Evolutionary conservation across 306 rosid genomes (phyloP).

Genomic region (Vigna radiata): DNA sequence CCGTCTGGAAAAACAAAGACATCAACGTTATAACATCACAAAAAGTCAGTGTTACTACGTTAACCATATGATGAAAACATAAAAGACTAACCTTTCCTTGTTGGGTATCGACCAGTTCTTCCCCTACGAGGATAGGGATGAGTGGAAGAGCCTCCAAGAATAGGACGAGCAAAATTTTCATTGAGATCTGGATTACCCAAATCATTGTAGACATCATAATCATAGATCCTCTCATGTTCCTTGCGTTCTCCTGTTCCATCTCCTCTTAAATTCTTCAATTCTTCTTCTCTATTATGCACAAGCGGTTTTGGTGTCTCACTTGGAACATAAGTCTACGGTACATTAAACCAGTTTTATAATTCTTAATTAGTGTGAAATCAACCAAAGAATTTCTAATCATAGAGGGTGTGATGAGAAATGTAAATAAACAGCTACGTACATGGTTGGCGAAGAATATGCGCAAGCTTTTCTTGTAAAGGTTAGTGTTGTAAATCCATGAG

Average conservation of each 20-base stretch:
- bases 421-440: conserved; percentile 41
- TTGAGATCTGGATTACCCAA: conserved; percentile 62
- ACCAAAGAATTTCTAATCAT: background rate
- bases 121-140: conserved; percentile 91
- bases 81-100: conserved; percentile 53
- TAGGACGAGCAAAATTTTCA: conserved; percentile 51
- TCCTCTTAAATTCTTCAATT: conserved; percentile 70
- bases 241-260: conserved; percentile 68
- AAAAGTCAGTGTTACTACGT: background rate
- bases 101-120: conserved; percentile 75
- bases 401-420: background rate
- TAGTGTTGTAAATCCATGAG: conserved; percentile 78
- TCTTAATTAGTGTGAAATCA: background rate
- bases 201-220: conserved; percentile 76
- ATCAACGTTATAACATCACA: background rate
- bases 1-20: too few relatives aligned
- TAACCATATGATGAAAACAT: background rate
- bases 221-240: conserved; percentile 75
- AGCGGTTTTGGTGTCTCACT: conserved; percentile 68
- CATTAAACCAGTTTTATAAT: background rate
- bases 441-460: conserved; percentile 83
- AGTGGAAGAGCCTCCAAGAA: conserved; percentile 72
- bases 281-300: conserved; percentile 64
- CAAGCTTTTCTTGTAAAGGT: conserved; percentile 49
- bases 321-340: conserved; percentile 66